phyloP scores from a whole-genome alignment of 768 basidiomycete genomes.

The Hypholoma fasciculare region DNA sequence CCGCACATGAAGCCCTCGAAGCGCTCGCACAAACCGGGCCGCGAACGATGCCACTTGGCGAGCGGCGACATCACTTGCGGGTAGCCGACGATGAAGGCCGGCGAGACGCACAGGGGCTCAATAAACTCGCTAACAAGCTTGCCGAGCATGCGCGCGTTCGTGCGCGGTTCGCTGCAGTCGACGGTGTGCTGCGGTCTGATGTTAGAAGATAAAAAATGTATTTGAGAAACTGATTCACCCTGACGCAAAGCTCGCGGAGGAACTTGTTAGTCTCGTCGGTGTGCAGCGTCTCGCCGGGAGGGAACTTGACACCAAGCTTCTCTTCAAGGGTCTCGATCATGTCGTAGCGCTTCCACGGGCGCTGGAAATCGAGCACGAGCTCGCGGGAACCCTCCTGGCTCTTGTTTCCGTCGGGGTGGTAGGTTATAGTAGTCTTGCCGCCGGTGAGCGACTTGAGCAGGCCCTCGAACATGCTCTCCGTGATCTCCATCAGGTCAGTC shows the following conservation, averaged over 20 bases:
- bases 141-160: constrained; percentile 92
- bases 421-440: constrained; percentile 77
- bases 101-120: constrained; percentile 94
- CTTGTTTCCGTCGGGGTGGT: constrained; percentile 94
- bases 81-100: constrained; percentile 97
- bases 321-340: constrained; percentile 97
- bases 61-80: constrained; percentile 99
- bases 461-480: constrained; percentile 87
- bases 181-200: constrained; percentile 73
- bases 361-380: constrained; percentile 81
- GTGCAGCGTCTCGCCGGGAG: constrained; percentile 87
- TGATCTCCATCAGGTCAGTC: constrained; percentile 98
- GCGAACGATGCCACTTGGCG: constrained; percentile 97
- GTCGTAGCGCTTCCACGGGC: constrained; percentile 98
- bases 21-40: constrained; percentile 95
- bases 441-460: constrained; percentile 85
- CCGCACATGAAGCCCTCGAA: constrained; percentile 99
- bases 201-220: not conserved
- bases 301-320: constrained; percentile 91
- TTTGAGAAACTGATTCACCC: constrained; percentile 48
- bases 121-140: constrained; percentile 99
- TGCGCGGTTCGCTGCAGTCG: constrained; percentile 94
- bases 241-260: constrained; percentile 77
- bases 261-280: constrained; percentile 88
- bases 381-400: constrained; percentile 60